phyloP scores from a whole-genome alignment of 164 flowering plant genomes.

The Piper longum region DNA sequence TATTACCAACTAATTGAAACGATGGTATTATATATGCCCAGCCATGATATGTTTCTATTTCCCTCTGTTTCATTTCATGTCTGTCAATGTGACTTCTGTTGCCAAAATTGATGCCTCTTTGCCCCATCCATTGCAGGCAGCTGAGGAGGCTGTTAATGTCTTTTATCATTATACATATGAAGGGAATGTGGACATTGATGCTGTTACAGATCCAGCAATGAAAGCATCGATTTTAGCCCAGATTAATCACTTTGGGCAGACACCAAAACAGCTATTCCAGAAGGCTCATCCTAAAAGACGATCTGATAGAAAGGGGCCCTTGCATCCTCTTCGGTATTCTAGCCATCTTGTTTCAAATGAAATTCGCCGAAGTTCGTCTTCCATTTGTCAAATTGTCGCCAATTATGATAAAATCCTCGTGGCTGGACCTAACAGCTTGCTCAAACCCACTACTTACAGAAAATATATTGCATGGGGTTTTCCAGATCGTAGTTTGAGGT shows the following conservation, averaged over 20 bases:
- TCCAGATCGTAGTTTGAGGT: slow-evolving; percentile 87
- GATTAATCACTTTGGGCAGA: slow-evolving; percentile 97
- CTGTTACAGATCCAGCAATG: slow-evolving; percentile 92
- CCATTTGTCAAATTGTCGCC: slow-evolving; percentile 50
- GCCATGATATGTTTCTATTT: not conserved
- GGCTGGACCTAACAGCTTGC: slow-evolving; percentile 54
- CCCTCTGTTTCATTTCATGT: not conserved
- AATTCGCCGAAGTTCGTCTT: slow-evolving; percentile 41
- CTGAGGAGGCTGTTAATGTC: slow-evolving; percentile 95
- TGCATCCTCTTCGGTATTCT: slow-evolving; percentile 68
- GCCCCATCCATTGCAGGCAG: slow-evolving; percentile 39
- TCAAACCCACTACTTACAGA: slow-evolving; percentile 71
- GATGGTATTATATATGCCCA: too few species aligned
- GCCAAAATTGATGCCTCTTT: not conserved
- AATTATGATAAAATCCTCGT: slow-evolving; percentile 66
- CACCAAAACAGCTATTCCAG: slow-evolving; percentile 85
- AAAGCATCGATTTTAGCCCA: slow-evolving; percentile 98
- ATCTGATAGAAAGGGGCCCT: slow-evolving; percentile 52
- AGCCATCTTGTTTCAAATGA: slow-evolving; percentile 57
- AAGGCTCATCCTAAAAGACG: slow-evolving; percentile 83
- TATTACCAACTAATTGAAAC: too few species aligned
- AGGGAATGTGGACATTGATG: slow-evolving; percentile 95
- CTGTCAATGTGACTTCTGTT: not conserved
- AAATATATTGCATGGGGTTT: slow-evolving; percentile 95
- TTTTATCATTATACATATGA: slow-evolving; percentile 98